Evolutionary conservation across 2,329 filamentous ascomycete species (phyloP).

Genomic region (Pseudocercospora musae): DNA sequence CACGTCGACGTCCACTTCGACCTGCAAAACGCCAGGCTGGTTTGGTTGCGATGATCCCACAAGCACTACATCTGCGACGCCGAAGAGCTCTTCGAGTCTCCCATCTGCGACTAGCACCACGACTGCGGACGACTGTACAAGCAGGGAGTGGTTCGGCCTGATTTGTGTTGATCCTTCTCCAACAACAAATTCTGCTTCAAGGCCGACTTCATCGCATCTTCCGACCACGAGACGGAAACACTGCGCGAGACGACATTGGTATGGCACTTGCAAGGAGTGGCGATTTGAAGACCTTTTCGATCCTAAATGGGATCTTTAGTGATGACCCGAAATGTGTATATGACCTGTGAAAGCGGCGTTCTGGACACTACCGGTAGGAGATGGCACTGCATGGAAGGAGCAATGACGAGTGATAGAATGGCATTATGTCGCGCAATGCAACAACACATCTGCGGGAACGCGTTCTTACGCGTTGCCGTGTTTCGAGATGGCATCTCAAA

Average conservation of each 20-base stretch:
- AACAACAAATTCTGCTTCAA: conserved; percentile 4
- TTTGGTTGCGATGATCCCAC: conserved; percentile 70
- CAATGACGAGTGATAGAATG: neutral
- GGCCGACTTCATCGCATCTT: conserved; percentile 14
- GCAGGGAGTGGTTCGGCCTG: conserved; percentile 30
- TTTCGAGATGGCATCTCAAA: neutral
- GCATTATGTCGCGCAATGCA: neutral
- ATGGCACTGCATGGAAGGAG: neutral
- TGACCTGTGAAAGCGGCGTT: conserved; percentile 3
- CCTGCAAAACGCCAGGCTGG: conserved; percentile 89
- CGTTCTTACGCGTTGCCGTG: neutral
- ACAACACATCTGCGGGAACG: neutral
- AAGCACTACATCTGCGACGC: conserved; percentile 34
- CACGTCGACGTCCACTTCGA: conserved; percentile 65
- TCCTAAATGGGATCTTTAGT: conserved; percentile 19
- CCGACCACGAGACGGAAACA: conserved; percentile 21
- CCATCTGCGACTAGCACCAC: conserved; percentile 13
- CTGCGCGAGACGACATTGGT: conserved; percentile 27
- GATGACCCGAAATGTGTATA: conserved; percentile 1
- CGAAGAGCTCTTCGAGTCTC: conserved; percentile 16
- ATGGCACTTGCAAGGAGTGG: conserved; percentile 28
- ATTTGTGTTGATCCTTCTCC: conserved; percentile 32
- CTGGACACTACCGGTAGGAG: neutral
- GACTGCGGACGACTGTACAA: conserved; percentile 24
- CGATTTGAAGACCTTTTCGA: conserved; percentile 13